Conservation (phyloP, 179 eudicot species). For the Nepenthes alata region DNA sequence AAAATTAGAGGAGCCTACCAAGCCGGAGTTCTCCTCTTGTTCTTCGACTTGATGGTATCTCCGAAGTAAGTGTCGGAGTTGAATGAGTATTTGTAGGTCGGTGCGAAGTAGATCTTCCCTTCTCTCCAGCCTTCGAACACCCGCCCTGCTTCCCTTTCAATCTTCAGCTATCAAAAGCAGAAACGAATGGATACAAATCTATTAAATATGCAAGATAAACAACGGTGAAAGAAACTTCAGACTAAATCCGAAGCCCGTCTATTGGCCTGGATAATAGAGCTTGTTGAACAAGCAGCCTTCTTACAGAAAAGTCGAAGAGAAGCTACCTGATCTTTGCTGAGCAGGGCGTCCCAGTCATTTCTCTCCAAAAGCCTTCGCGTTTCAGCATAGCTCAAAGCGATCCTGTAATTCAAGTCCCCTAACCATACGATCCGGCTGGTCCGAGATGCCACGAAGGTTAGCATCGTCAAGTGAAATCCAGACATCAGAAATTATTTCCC, state of each 20-base stretch:
- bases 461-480: slow-evolving; percentile 6
- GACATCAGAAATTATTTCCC: not conserved
- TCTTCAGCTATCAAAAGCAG: slow-evolving; percentile 40
- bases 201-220: not conserved
- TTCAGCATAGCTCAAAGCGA: slow-evolving; percentile 46
- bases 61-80: slow-evolving; percentile 64
- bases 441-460: not conserved
- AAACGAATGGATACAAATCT: not conserved
- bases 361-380: slow-evolving; percentile 44
- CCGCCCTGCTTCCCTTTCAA: slow-evolving; percentile 56
- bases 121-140: slow-evolving; percentile 80
- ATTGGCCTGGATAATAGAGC: too few species aligned
- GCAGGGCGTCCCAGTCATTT: slow-evolving; percentile 64
- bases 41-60: slow-evolving; percentile 36
- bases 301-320: too few species aligned
- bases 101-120: slow-evolving; percentile 65
- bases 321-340: slow-evolving; percentile 73
- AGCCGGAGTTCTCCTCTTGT: slow-evolving; percentile 74
- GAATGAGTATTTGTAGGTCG: slow-evolving; percentile 68
- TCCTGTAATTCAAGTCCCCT: slow-evolving; percentile 85
- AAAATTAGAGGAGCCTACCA: slow-evolving; percentile 30
- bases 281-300: too few species aligned
- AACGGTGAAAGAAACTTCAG: not conserved
- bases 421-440: slow-evolving; percentile 69
- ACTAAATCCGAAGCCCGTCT: too few species aligned